These are phyloP conservation scores for Brasilioporus rufonigricans DNA, from an alignment of 768 basidiomycete genomes.

Conservation along the genomic window DNA sequence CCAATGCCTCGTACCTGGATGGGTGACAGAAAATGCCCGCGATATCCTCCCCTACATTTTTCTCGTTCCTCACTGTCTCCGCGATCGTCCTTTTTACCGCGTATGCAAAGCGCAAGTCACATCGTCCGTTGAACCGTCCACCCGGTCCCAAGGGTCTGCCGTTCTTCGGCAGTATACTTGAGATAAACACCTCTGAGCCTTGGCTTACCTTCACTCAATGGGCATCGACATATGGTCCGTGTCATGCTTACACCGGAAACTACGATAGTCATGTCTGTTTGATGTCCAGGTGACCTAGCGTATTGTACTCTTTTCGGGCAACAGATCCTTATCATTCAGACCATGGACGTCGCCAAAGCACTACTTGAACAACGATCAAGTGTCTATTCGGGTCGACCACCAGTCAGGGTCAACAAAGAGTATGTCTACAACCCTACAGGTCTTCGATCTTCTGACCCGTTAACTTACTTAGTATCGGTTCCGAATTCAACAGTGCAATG, in stretches of 20 bases:
- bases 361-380: slow-evolving; percentile 37
- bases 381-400: slow-evolving; percentile 39
- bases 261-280: not conserved
- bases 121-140: slow-evolving; percentile 12
- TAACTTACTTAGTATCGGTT: slow-evolving; percentile 19
- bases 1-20: not conserved
- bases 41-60: slow-evolving; percentile 5
- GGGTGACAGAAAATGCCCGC: slow-evolving; percentile 1
- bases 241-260: not conserved
- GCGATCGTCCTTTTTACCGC: slow-evolving; percentile 7
- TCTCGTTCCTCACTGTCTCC: slow-evolving; percentile 3
- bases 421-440: slow-evolving; percentile 2
- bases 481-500: slow-evolving; percentile 31
- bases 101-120: slow-evolving; percentile 12
- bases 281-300: slow-evolving; percentile 29
- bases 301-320: slow-evolving; percentile 33
- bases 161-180: slow-evolving; percentile 26
- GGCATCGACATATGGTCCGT: slow-evolving; percentile 27
- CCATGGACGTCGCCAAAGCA: slow-evolving; percentile 29
- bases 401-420: slow-evolving; percentile 27
- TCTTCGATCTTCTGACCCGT: slow-evolving; percentile 2
- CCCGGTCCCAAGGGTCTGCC: slow-evolving; percentile 34
- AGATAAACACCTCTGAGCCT: slow-evolving; percentile 25
- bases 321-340: slow-evolving; percentile 34
- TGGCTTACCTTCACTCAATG: slow-evolving; percentile 36